Evolutionary conservation across 352 stramenopile genomes (phyloP), one percentile per base, ranked within the genome.

Genomic region (Plasmopara viticola): DNA sequence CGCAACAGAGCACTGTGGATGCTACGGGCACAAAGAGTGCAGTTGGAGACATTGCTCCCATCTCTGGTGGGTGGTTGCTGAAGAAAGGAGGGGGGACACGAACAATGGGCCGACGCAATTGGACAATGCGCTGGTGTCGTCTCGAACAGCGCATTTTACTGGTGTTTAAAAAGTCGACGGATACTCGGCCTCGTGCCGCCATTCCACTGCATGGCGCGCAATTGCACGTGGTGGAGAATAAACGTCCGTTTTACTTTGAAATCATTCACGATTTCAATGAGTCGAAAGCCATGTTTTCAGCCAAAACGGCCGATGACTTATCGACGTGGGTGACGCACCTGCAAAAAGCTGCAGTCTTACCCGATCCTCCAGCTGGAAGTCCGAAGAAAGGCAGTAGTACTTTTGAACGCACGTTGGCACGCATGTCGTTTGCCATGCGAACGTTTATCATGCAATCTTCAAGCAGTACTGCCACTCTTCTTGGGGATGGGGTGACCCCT

Each of bases 51-150:
- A 43, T 62, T 5, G 62, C 44, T 20, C 58, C 64, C 7, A 18
- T 40, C 20, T 52, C 51, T 2, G 59, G 64, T 29, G 78, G 82
- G 5, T 92, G 82, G 82, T 51, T 92, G 13, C 77, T 78, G 60
- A 92, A 92, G 62, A 92, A 92, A 61, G 82, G 82, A 17, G 82
- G 82, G 1, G 82, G 82, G 15, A 92, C 82, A 5, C 66, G 74
- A 30, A 74, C 67, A 42, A 84, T 92, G 62, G 82, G 82, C 2
- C 71, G 82, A 8, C 77, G 82, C 46, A 92, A 86, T 54, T 92
- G 82, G 82, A 78, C 66, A 8, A 53, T 71, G 14, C 76, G 82
- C 14, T 92, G 82, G 82, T 92, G 82, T 44, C 71, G 79, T 18
- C 73, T 92, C 28, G 82, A 92, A 44, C 69, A 69, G 28, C 81